Evolutionary conservation across 2,329 filamentous ascomycete species (phyloP), one percentile per base, ranked within the genome.

Genomic region (Taxawa tesnikishii): DNA sequence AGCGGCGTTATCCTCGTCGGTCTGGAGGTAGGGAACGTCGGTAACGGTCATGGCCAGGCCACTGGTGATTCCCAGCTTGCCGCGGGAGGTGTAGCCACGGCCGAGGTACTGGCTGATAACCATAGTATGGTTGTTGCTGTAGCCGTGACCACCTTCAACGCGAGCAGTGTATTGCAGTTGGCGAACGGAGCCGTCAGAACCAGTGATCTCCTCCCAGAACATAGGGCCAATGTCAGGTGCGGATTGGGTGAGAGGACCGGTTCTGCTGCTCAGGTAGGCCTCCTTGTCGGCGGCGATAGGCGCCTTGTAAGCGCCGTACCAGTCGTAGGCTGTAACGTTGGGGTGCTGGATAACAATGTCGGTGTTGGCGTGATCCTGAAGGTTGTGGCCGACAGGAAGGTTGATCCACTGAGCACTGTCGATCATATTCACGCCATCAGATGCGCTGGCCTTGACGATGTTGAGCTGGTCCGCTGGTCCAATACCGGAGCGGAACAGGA

Each of bases 401-500:
- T 63, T 53, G 43, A 69, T 64, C 65, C 64, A 68, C 15, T 63
- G 39, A n/a, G 51, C 39, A 37, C 58, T 49, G 12, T 55, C 49
- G 34, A 65, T 59, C 49, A 64, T 56, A 11, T 58, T 58, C 5
- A 48, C 26, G 5, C 62, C 58, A 38, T 64, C 63, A 13, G 45
- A 51, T n/a, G n/a, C n/a, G 34, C 62, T 64, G 40, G 48, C 51
- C 46, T 60, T 54, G 24, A 67, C 65, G 15, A 56, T 49, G 26
- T 50, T 50, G 28, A 67, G 59, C 47, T 65, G 60, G 27, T 57
- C 58, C 31, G 54, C 53, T 14, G 75, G 75, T 4, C 78, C 79
- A 40, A 80, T 83, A 42, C 79, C 75, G 56, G 72, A 77, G 45
- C 76, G 67, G 54, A 81, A 63, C 3, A 83, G 65, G 29, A 84